Conservation (phyloP, 1,284 basidiomycete genomes). For the Xanthoconium separans region DNA sequence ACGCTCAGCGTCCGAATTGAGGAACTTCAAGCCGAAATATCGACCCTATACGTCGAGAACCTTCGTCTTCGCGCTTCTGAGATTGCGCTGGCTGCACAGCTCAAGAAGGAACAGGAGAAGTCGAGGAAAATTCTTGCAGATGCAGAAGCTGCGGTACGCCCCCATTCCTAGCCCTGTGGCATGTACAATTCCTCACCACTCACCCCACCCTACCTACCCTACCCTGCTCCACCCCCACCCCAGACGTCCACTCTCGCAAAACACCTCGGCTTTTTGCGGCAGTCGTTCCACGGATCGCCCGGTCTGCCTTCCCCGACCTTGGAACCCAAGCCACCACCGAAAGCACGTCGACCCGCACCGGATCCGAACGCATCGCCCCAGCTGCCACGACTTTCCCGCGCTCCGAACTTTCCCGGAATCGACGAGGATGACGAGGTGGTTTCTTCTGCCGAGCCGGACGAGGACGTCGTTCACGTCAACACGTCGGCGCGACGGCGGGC, state of each 20-base stretch:
- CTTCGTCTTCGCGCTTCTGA: conserved; percentile 75
- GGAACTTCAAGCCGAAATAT: conserved; percentile 78
- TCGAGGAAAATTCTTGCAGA: conserved; percentile 67
- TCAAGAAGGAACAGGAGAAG: conserved; percentile 76
- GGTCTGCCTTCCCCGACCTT: conserved; percentile 33
- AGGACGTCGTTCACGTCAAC: conserved; percentile 37
- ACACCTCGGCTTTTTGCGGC: conserved; percentile 63
- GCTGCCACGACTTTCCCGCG: conserved; percentile 57
- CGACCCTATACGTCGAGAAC: conserved; percentile 76
- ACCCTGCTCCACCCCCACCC: background rate
- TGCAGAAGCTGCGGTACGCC: conserved; percentile 69
- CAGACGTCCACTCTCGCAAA: conserved; percentile 64
- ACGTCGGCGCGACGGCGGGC: conserved; percentile 39
- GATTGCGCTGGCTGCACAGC: conserved; percentile 68
- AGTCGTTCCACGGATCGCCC: conserved; percentile 50
- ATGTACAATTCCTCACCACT: conserved; percentile 1
- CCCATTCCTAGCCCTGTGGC: conserved; percentile 10
- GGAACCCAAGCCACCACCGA: conserved; percentile 49
- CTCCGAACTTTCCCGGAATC: conserved; percentile 66
- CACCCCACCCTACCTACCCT: too few relatives aligned
- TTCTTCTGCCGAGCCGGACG: conserved; percentile 41
- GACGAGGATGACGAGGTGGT: conserved; percentile 63
- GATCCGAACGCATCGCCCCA: conserved; percentile 48
- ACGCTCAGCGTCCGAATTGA: conserved; percentile 79
- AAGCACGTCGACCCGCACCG: conserved; percentile 39